A percentile compares a stretch with the other conserved stretches of the same genome.
These are phyloP conservation scores for Trichoderma sp. DNA, from an alignment of 2,329 filamentous ascomycete species.

Conservation along the genomic window DNA sequence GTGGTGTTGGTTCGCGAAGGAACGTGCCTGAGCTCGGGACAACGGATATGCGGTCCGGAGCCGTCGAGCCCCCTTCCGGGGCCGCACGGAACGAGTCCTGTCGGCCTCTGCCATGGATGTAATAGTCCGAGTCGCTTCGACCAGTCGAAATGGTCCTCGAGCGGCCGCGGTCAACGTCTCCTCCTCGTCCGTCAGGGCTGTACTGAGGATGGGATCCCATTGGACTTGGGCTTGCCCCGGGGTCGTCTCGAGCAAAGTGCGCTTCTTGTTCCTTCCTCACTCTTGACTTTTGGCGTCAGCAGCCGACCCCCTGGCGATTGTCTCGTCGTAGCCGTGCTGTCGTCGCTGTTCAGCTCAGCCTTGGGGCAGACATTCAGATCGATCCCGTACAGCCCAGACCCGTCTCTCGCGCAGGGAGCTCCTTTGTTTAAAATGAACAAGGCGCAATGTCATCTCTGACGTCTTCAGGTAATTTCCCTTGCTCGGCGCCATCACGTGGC, in stretches of 20 bases:
- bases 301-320: neutral
- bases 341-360: neutral
- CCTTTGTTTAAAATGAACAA: conserved; percentile 18
- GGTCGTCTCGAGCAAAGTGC: neutral
- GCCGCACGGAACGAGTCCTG: conserved; percentile 1
- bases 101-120: neutral
- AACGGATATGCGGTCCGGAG: conserved; percentile 8
- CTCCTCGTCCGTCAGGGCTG: conserved; percentile 3
- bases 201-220: conserved; percentile 8
- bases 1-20: conserved; percentile 46
- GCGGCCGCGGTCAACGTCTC: conserved; percentile 5
- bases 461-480: conserved; percentile 9
- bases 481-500: conserved; percentile 21
- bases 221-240: neutral
- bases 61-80: conserved; percentile 1
- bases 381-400: neutral
- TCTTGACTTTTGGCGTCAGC: neutral
- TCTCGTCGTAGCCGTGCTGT: neutral
- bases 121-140: neutral
- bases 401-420: neutral
- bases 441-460: conserved; percentile 3
- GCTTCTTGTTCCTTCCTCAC: too few relatives aligned
- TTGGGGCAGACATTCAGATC: neutral
- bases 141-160: conserved; percentile 3
- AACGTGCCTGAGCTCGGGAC: conserved; percentile 39